Base-by-base conservation (phyloP, 345 rosid species). In the Gossypium raimondii region DNA sequence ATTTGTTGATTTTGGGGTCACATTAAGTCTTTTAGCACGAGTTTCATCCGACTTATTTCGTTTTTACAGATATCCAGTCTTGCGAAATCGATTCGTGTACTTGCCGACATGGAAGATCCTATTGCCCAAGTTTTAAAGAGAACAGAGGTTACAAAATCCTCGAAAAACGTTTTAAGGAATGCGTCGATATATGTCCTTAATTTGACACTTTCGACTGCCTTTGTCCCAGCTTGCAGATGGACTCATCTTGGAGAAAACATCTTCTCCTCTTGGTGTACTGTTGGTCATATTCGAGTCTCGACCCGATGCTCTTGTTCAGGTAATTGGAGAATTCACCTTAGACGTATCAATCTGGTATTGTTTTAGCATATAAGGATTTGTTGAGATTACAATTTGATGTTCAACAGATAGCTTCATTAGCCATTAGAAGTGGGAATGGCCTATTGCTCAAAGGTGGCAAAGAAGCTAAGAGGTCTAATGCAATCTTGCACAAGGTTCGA, bases 401-500 rank as follows among this genome's bases (percentile, higher is more conserved):
- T 68, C 56, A 72, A 78, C 66, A 90, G 95, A 90, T 88, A 64
- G 89, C 95, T 72, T 84, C 91, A 16, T 73, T 90, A 73, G 91
- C 95, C 67, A 81, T 90, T 51, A 84, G 91, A 65, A 96, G 92
- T 77, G 99, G 99, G 80, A 96, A 96, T 77, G 99, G 92, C 52
- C 89, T 93, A 61, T 85, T 96, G 29, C 74, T 96, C 73, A 96
- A 96, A 83, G 98, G 98, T 68, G 99, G 99, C 44, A 96, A 91
- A 79, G 99, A 96, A 81, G 98, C 99, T 50, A 85, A 80, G 79
- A 78, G 89, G 51, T 95, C 99, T 62, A 96, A 96, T 89, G 97
- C 94, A 70, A 89, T 91, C 79, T 79, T 95, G 84, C 98, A 90
- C 79, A 88, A 87, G 91, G 92, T 87, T 67, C 50, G 18, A 27